These are phyloP conservation scores for Flaveria ramosissima DNA, from an alignment of 129 eudicot genomes.

Conservation along the genomic window DNA sequence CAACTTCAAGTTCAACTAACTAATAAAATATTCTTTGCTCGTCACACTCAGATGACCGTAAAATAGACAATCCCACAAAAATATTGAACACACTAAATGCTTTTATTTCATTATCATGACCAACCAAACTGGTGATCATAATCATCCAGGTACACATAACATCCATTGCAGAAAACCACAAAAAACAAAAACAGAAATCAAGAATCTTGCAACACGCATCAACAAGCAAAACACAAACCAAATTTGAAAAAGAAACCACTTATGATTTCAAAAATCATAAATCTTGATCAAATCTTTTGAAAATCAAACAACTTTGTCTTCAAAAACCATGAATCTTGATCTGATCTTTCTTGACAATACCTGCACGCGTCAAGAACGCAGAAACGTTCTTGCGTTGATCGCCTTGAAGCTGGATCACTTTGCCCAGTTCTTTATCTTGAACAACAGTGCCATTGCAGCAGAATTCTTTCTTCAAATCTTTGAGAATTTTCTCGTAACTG, in stretches of 20 bases:
- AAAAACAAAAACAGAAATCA: constrained; percentile 3
- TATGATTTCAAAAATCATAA: constrained; percentile 57
- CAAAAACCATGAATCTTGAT: constrained; percentile 90
- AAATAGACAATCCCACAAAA: background rate
- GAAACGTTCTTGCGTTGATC: constrained; percentile 86
- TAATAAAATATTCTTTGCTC: background rate
- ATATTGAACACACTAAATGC: background rate
- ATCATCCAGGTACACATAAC: background rate
- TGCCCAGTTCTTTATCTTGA: constrained; percentile 76
- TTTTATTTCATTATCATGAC: constrained; percentile 1
- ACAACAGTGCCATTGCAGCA: constrained; percentile 67
- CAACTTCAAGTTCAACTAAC: no score
- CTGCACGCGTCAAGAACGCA: constrained; percentile 49
- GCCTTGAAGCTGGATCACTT: constrained; percentile 86
- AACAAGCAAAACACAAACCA: constrained; percentile 14
- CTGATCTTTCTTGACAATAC: constrained; percentile 63
- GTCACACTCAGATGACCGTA: background rate
- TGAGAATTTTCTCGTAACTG: constrained; percentile 77
- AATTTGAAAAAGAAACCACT: background rate
- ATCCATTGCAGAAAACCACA: background rate
- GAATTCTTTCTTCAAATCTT: constrained; percentile 55
- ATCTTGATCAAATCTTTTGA: constrained; percentile 58
- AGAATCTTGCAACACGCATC: background rate
- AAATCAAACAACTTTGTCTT: background rate
- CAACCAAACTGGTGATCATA: background rate